A percentile compares a stretch with the other conserved stretches of the same genome.
These are phyloP conservation scores for Panicum virgatum DNA, from an alignment of 202 grass and related monocot genomes.

Conservation along the genomic window DNA sequence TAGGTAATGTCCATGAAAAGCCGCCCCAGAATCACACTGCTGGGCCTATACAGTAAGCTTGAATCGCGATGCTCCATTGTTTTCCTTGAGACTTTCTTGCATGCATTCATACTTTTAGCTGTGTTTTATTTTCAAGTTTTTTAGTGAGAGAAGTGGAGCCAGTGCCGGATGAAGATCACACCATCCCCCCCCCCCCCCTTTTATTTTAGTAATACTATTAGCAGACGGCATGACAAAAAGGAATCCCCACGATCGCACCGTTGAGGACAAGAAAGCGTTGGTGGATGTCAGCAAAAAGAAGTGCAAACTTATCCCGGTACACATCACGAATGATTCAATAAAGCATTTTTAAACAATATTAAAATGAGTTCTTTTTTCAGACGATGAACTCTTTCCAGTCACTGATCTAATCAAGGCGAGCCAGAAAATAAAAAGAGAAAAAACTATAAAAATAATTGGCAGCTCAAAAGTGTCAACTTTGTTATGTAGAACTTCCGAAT, in stretches of 20 bases:
- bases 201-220: constrained; percentile 2
- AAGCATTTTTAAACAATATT: neutral
- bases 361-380: neutral
- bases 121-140: neutral
- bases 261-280: constrained; percentile 37
- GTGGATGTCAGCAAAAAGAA: constrained; percentile 39
- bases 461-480: constrained; percentile 9
- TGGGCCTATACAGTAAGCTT: constrained; percentile 16
- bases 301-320: constrained; percentile 29
- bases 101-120: neutral
- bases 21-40: constrained; percentile 22
- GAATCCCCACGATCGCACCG: constrained; percentile 41
- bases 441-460: neutral
- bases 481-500: constrained; percentile 25
- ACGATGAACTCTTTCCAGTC: constrained; percentile 32
- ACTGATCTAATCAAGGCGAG: constrained; percentile 39
- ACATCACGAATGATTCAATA: constrained; percentile 31
- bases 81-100: constrained; percentile 14
- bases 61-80: neutral
- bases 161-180: constrained; percentile 20
- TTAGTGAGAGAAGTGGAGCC: neutral
- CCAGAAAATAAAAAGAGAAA: neutral
- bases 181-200: no score
- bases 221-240: constrained; percentile 30
- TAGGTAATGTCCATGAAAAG: constrained; percentile 17